Evolutionary conservation across 2,329 filamentous ascomycete genomes (phyloP).

Genomic region (Trichophyton schoenleinii): DNA sequence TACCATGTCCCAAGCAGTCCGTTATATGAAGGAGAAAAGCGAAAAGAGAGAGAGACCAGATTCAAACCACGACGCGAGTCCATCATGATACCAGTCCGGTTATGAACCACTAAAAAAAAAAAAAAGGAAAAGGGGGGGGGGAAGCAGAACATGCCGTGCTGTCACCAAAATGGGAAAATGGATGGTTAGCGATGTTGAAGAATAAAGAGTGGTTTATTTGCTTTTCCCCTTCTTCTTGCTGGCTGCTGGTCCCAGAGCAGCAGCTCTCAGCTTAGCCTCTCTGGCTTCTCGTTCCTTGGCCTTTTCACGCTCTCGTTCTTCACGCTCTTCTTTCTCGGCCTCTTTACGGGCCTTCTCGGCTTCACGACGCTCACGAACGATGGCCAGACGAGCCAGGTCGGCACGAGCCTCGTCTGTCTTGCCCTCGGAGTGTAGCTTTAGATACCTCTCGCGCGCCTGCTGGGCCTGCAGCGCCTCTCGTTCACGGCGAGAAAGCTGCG

Average conservation of each 20-base stretch:
- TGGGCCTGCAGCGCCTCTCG: conserved; percentile 72
- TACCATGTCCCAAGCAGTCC: not conserved
- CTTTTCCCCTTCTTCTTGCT: conserved; percentile 22
- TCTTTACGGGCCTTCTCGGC: conserved; percentile 71
- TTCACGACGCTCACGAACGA: conserved; percentile 77
- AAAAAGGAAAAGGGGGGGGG: not conserved
- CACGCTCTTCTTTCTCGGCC: conserved; percentile 51
- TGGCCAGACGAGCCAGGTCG: conserved; percentile 67
- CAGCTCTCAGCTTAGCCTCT: conserved; percentile 30
- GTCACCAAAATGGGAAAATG: not conserved
- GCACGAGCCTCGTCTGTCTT: conserved; percentile 94
- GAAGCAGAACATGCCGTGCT: not conserved
- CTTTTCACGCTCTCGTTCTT: conserved; percentile 28
- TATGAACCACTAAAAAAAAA: not conserved
- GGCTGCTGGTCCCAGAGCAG: conserved; percentile 24
- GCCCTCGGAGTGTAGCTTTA: conserved; percentile 82
- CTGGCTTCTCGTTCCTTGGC: conserved; percentile 23
- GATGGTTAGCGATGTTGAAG: not conserved
- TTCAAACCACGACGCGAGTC: not conserved
- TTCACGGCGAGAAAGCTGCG: conserved; percentile 54
- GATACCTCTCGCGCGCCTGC: conserved; percentile 77
- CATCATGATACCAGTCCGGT: not conserved
- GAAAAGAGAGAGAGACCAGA: not conserved
- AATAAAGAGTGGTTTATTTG: conserved; percentile 9
- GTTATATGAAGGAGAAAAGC: not conserved